Evolutionary conservation across 768 basidiomycete species (phyloP).

Genomic region (Coprinellus aureogranulatus): DNA sequence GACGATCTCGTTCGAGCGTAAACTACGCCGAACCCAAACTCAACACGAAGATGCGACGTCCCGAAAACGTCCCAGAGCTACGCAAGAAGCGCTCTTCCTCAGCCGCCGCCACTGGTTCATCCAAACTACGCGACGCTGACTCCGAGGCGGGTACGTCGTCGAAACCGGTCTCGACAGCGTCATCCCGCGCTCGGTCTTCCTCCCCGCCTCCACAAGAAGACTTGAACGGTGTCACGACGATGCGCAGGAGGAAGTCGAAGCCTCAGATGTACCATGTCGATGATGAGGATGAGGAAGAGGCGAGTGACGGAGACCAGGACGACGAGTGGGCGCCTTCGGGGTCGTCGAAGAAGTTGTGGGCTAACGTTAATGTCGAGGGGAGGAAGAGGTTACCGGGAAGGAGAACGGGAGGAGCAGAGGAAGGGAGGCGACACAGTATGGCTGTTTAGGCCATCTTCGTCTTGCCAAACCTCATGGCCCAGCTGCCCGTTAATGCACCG

Average conservation of each 20-base stretch:
- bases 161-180: conserved; percentile 12
- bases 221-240: conserved; percentile 19
- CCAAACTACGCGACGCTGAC: conserved; percentile 19
- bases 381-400: conserved; percentile 45
- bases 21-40: conserved; percentile 88
- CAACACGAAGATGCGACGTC: conserved; percentile 65
- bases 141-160: conserved; percentile 16
- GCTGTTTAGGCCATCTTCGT: conserved; percentile 44
- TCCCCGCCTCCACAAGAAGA: conserved; percentile 10
- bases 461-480: no score
- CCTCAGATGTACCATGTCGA: conserved; percentile 41
- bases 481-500: no score
- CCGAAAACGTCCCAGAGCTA: conserved; percentile 35
- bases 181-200: conserved; percentile 8
- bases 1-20: conserved; percentile 68
- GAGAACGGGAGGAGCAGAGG: conserved; percentile 42
- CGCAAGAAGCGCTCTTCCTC: conserved; percentile 50
- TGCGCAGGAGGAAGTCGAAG: conserved; percentile 55
- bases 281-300: conserved; percentile 60
- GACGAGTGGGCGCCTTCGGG: conserved; percentile 50
- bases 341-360: conserved; percentile 37
- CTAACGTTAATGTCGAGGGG: conserved; percentile 54
- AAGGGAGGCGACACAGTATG: conserved; percentile 66
- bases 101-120: conserved; percentile 34
- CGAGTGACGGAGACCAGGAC: conserved; percentile 71